Evolutionary conservation across 148 eudicot genomes (phyloP).

Genomic region (Arbutus unedo): DNA sequence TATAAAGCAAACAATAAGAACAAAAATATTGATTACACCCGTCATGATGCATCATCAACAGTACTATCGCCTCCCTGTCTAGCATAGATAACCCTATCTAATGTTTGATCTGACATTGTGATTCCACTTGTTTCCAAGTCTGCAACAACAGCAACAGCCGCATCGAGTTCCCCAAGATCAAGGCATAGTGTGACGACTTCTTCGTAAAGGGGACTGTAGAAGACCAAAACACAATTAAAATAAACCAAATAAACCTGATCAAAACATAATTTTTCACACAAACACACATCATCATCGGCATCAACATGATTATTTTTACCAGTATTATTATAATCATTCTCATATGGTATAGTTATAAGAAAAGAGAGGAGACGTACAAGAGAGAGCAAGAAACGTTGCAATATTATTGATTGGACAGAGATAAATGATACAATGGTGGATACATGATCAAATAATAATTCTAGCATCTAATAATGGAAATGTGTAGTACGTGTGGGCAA

Average conservation of each 20-base stretch:
- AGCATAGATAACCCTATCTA: slow-evolving; percentile 83
- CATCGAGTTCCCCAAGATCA: slow-evolving; percentile 89
- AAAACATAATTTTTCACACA: no score
- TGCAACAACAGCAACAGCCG: slow-evolving; percentile 86
- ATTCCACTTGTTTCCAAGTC: slow-evolving; percentile 85
- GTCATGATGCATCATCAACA: slow-evolving; percentile 39
- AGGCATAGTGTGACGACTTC: slow-evolving; percentile 78
- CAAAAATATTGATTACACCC: neutral
- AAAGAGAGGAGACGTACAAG: no score
- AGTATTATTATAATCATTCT: no score
- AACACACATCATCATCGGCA: no score
- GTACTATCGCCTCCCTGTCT: slow-evolving; percentile 48
- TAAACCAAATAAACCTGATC: neutral
- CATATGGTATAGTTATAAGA: no score
- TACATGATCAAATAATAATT: no score
- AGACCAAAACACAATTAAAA: slow-evolving; percentile 4
- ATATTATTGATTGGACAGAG: no score
- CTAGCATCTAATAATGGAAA: no score
- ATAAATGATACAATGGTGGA: no score
- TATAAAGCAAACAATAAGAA: neutral
- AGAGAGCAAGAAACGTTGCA: no score
- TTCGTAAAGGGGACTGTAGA: slow-evolving; percentile 84
- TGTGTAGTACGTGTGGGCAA: no score
- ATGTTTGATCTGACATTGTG: slow-evolving; percentile 69
- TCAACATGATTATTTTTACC: no score